Evolutionary conservation across 345 rosid species (phyloP).

Genomic region (Eutrema yunnanense): DNA sequence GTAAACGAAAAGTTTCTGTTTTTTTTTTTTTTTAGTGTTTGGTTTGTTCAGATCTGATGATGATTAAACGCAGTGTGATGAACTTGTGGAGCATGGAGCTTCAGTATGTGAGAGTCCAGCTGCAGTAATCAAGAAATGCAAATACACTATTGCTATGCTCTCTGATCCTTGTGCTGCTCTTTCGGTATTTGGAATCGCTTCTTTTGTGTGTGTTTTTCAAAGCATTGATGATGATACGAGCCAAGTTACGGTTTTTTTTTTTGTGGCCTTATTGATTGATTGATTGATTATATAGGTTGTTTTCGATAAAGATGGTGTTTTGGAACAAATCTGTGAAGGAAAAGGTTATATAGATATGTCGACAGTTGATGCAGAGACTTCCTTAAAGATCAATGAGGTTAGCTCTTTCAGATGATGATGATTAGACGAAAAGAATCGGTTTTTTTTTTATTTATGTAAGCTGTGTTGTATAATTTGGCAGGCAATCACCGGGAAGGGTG

Average conservation of each 20-base stretch:
- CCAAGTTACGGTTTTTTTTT: neutral
- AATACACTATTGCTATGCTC: constrained; percentile 76
- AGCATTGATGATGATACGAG: neutral
- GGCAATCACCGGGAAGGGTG: constrained; percentile 80
- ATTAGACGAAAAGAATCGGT: neutral
- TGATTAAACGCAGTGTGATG: constrained; percentile 53
- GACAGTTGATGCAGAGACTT: constrained; percentile 87
- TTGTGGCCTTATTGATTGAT: neutral
- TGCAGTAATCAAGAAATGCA: constrained; percentile 77
- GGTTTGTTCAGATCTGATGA: constrained; percentile 12
- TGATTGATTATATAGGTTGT: constrained; percentile 51
- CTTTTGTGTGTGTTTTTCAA: neutral
- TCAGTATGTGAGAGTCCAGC: constrained; percentile 79
- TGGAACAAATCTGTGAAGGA: constrained; percentile 60
- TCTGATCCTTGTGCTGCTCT: constrained; percentile 91
- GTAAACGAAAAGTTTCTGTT: constrained; percentile 21
- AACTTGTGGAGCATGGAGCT: constrained; percentile 81
- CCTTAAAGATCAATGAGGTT: constrained; percentile 69
- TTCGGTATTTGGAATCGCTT: constrained; percentile 39
- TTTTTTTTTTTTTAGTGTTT: neutral
- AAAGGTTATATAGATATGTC: constrained; percentile 95
- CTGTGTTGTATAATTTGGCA: constrained; percentile 20
- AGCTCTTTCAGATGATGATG: neutral
- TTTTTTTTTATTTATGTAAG: neutral
- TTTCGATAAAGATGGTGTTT: constrained; percentile 75